Evolutionary conservation across 2,329 filamentous ascomycete species (phyloP).

Genomic region (Fusarium buxicola): DNA sequence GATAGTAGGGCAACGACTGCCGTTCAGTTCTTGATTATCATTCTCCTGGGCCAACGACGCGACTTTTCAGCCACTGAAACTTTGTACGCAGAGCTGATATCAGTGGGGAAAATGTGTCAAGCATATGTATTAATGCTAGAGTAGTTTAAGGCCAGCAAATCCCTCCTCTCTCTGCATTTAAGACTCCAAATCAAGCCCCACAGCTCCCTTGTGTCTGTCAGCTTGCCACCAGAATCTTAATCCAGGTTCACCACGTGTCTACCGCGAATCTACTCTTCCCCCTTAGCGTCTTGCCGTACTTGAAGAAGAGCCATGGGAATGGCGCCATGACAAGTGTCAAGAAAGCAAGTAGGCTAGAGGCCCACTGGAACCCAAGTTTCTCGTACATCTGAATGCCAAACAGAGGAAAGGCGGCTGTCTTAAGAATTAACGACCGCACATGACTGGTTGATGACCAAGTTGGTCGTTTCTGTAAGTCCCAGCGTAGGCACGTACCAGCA

Average conservation of each 20-base stretch:
- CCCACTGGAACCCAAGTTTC: conserved; percentile 36
- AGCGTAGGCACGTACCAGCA: conserved; percentile 17
- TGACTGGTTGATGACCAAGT: too few relatives aligned
- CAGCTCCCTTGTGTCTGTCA: not conserved
- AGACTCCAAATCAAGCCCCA: too few relatives aligned
- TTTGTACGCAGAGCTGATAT: too few relatives aligned
- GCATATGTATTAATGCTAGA: too few relatives aligned
- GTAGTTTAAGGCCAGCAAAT: too few relatives aligned
- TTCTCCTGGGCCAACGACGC: too few relatives aligned
- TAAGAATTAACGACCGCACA: accelerated
- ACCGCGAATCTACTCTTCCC: conserved; percentile 35
- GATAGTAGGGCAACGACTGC: too few relatives aligned
- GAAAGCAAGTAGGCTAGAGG: conserved; percentile 32
- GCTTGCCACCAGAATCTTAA: not conserved
- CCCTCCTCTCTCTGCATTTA: not conserved
- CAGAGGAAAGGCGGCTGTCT: conserved; percentile 26
- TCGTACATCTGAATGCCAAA: conserved; percentile 38
- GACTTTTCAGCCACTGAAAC: too few relatives aligned
- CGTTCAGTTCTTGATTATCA: too few relatives aligned
- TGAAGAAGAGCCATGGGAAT: conserved; percentile 38
- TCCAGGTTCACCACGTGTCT: not conserved
- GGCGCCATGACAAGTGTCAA: conserved; percentile 35
- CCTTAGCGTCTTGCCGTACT: conserved; percentile 31
- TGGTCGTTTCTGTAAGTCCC: too few relatives aligned
- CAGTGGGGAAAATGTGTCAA: too few relatives aligned